A percentile compares a stretch with the other conserved stretches of the same genome.
phyloP scores from a whole-genome alignment of 2,329 filamentous ascomycete species.

The Ophiosphaerella herpotricha region DNA sequence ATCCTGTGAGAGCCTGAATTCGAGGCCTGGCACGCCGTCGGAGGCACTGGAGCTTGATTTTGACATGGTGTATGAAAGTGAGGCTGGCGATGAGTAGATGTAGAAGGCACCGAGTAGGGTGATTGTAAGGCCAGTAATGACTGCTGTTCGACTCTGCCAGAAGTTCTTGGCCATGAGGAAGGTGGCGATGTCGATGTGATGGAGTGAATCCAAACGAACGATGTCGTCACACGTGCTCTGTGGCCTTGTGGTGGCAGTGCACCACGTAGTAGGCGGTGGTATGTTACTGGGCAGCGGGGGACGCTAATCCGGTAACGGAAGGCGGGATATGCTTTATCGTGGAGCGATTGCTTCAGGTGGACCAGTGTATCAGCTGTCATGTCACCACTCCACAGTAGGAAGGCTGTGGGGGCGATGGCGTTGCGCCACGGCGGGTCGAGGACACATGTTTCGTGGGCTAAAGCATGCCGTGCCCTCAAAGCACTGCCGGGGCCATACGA shows the following conservation, averaged over 20 bases:
- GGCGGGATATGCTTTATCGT: conserved; percentile 8
- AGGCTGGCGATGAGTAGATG: conserved; percentile 26
- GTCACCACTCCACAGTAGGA: neutral
- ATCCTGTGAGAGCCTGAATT: conserved; percentile 35
- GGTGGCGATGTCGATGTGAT: neutral
- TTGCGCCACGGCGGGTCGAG: neutral
- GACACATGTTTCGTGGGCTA: neutral
- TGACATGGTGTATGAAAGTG: conserved; percentile 30
- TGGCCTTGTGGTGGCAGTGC: too few species aligned
- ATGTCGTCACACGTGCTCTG: conserved; percentile 2
- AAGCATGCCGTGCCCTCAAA: neutral
- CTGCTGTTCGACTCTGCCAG: conserved; percentile 33
- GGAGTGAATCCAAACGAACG: neutral
- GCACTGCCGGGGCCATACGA: neutral
- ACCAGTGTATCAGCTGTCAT: conserved; percentile 1
- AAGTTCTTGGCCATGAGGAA: conserved; percentile 16
- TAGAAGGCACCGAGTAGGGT: conserved; percentile 37
- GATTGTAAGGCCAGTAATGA: conserved; percentile 30
- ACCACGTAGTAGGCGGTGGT: neutral
- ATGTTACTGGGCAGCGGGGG: conserved; percentile 18
- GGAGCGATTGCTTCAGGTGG: conserved; percentile 2
- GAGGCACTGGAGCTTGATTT: conserved; percentile 7
- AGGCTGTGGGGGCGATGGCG: neutral
- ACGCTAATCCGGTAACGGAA: conserved; percentile 20
- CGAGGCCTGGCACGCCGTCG: conserved; percentile 30